Conservation (phyloP, 2,329 filamentous ascomycete genomes). For the Fusarium duplospermum region DNA sequence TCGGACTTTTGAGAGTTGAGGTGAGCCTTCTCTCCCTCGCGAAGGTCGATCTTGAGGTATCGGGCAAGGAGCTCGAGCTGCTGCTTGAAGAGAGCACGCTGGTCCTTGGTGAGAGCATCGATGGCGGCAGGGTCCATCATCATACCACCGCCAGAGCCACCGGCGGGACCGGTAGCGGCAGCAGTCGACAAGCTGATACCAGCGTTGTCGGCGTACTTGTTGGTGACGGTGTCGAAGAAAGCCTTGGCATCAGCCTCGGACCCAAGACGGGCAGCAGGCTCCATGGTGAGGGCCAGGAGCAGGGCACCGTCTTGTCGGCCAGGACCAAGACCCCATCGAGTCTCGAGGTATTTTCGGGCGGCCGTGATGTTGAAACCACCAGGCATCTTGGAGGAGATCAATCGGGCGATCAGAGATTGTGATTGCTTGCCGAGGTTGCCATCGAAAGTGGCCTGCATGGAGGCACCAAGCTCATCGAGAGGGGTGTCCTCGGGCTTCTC, state of each 20-base stretch:
- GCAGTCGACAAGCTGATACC: slow-evolving; percentile 87
- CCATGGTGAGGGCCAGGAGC: slow-evolving; percentile 89
- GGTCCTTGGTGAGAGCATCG: slow-evolving; percentile 96
- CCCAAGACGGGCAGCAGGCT: slow-evolving; percentile 87
- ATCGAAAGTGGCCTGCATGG: slow-evolving; percentile 99
- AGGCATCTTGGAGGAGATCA: slow-evolving; percentile 99
- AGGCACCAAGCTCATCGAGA: slow-evolving; percentile 91
- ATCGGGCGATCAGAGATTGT: slow-evolving; percentile 87
- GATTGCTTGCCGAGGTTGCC: slow-evolving; percentile 98
- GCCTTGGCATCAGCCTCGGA: slow-evolving; percentile 92
- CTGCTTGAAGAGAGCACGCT: slow-evolving; percentile 96
- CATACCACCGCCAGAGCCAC: slow-evolving; percentile 83
- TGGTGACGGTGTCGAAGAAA: slow-evolving; percentile 87
- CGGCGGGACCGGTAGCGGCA: slow-evolving; percentile 78
- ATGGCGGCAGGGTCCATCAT: slow-evolving; percentile 99
- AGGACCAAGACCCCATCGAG: slow-evolving; percentile 86
- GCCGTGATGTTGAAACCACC: slow-evolving; percentile 99
- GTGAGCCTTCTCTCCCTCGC: slow-evolving; percentile 94
- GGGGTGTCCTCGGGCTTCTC: slow-evolving; percentile 99
- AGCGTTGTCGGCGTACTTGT: slow-evolving; percentile 87
- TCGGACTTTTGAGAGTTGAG: slow-evolving; percentile 87
- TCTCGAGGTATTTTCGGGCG: slow-evolving; percentile 94
- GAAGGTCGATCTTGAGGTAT: slow-evolving; percentile 97
- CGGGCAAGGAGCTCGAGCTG: slow-evolving; percentile 94
- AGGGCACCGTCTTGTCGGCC: slow-evolving; percentile 93